Evolutionary conservation across 192 early-diverging fungal genomes (phyloP).

Genomic region (Oehlia diaphana): DNA sequence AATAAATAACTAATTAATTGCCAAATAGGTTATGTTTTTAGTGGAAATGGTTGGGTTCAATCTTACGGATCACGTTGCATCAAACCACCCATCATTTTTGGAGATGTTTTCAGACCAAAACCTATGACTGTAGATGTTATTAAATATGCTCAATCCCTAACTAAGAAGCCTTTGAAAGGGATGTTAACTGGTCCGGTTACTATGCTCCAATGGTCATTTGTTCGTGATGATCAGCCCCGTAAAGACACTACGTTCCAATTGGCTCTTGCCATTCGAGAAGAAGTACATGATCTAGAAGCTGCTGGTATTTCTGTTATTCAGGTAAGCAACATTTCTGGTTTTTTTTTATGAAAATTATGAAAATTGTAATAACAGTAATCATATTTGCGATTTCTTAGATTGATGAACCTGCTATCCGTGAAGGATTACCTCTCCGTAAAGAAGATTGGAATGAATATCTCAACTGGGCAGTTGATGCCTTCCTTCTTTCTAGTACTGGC

Average conservation of each 20-base stretch:
- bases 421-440: slow-evolving; percentile 91
- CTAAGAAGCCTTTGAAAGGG: slow-evolving; percentile 93
- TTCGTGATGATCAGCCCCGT: slow-evolving; percentile 94
- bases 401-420: slow-evolving; percentile 98
- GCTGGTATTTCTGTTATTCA: slow-evolving; percentile 94
- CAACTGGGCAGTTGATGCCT: slow-evolving; percentile 92
- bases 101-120: slow-evolving; percentile 87
- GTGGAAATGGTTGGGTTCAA: slow-evolving; percentile 96
- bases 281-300: slow-evolving; percentile 90
- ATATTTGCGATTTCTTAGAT: slow-evolving; percentile 42
- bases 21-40: slow-evolving; percentile 71
- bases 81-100: slow-evolving; percentile 97
- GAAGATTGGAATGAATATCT: slow-evolving; percentile 89
- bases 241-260: slow-evolving; percentile 83
- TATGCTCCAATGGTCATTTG: slow-evolving; percentile 98
- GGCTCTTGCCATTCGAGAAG: slow-evolving; percentile 93
- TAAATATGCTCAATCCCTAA: slow-evolving; percentile 85
- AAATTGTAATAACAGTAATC: not conserved
- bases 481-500: slow-evolving; percentile 86
- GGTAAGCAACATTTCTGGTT: slow-evolving; percentile 4
- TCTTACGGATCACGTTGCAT: slow-evolving; percentile 96
- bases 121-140: slow-evolving; percentile 92
- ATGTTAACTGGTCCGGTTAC: slow-evolving; percentile 99
- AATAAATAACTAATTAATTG: not conserved
- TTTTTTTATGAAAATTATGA: not conserved